Base-by-base conservation (phyloP, 805 yeast genomes). In the Yarrowia deformans region DNA sequence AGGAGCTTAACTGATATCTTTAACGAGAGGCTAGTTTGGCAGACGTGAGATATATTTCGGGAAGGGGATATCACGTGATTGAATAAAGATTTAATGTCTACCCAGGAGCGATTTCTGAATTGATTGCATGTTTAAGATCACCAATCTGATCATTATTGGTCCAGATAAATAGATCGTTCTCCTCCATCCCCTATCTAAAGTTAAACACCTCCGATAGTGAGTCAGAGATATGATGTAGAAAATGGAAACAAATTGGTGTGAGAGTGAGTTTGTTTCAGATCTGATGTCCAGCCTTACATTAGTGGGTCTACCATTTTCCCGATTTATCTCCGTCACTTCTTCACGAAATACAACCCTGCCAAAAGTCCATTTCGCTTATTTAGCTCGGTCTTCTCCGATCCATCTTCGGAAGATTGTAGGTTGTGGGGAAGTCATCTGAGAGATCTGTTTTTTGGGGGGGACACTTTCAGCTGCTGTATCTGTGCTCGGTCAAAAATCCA, bases 301-400 rank as follows among this genome's bases (percentile, higher is more conserved):
- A 23, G 29, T 23, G 2, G 29, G 29, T 23, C 29, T 23, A 4
- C 29, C 2, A 4, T 4, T 23, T 23, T 23, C 29, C 29, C 29
- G 29, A 23, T 23, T 2, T 23, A 2, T 23, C 4, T 4, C 29
- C 29, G 29, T 23, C 29, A 4, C 29, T 23, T 4, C 29, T 23
- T 2, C 29, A 4, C 29, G 29, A 7, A 12, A n/a, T 43, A 43
- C 13, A 8, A n/a, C 46, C 13, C 46, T 43, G 8, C 46, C 46
- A 43, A 43, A 18, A 16, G 3, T 43, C 18, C 19, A 43, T 4
- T 37, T 29, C 54, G 54, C 54, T 48, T 49, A 35, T 18, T 52
- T 35, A 52, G 58, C 42, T 35, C 58, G 58, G 58, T 10, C 43
- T 52, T 52, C 58, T 52, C 58, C 58, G 43, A 52, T 1, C 8